Base-by-base conservation (phyloP, 169 alveolate species). In the Cryptosporidium ubiquitum region DNA sequence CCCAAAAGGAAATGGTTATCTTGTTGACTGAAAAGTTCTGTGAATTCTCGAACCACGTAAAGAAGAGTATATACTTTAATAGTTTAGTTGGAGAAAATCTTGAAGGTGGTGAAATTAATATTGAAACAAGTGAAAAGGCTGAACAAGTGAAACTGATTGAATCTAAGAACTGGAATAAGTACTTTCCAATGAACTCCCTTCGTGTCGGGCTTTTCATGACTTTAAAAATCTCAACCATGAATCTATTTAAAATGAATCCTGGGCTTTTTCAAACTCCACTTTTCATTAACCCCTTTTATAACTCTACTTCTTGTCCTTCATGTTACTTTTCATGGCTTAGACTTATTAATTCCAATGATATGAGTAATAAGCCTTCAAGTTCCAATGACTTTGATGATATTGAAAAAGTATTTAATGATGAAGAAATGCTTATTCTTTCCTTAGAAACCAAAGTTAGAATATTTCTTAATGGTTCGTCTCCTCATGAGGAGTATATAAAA, bases 1-100 rank as follows among this genome's bases (percentile, higher is more conserved):
- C 89, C 20, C 89, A 79, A 35, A 79, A 79, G 26, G 89, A 79
- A 10, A 55, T 79, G 89, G 47, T 64, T 5, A 79, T 79, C 9
- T 26, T 79, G 23, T 49, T 79, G 39, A 79, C 89, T 23, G 75
- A 79, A 29, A 58, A 79, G 64, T 79, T 79, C 61, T 68, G 68
- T 39, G 73, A 64, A 33, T 79, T 79, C 40, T 79, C 51, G 14
- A 79, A 64, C 29, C 47, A 79, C 12, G 23, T 79, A 4, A 44
- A 37, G 23, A 55, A 58, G 5, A 52, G 61, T 26, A 29, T 37
- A 31, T 64, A 64, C 71, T 64, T 64, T 64, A 64, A 64, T 37
- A 64, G 49, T 33, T 64, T 64, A n/a, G 49, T 37, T 33, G 49
- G 71, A 26, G 71, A 37, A 20, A 16, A 64, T 31, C 71, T 64